Base-by-base conservation (phyloP, 2,329 filamentous ascomycete genomes). In the Corinectria fuckeliana region DNA sequence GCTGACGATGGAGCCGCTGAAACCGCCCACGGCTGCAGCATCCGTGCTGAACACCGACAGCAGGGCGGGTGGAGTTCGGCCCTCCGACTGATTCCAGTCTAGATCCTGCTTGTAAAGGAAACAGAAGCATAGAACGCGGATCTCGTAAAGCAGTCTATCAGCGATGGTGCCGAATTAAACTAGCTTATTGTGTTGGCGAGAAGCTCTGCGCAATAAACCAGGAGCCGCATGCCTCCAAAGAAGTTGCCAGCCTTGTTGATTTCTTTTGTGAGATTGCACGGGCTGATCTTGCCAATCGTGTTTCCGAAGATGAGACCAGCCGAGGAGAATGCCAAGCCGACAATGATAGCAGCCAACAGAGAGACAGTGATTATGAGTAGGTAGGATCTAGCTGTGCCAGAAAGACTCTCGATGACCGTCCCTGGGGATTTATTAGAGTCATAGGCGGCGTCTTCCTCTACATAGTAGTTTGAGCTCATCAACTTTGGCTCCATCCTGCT, bases 1-100 rank as follows among this genome's bases (percentile, higher is more conserved):
- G 5, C 90, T 89, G 54, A 92, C 80, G 36, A 91, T 88, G 5
- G 87, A 89, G 9, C 90, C 90, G 54, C 86, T 90, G 62, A 93
- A 82, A 0, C 87, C 88, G 39, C 86, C 87, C 18, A 93, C 76
- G 0, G 88, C 83, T 21, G 86, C 87, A 2, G 87, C 85, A 68
- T 93, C 90, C 42, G 83, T 85, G 3, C 88, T 92, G 62, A 93
- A 89, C 64, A 88, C 84, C 0, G 86, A 86, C 2, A 92, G 78
- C 5, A 93, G 78, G 10, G 81, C 76, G 0, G 86, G 81, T 0
- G 90, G 87, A 1, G 82, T 88, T 21, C 88, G 82, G 4, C 81
- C 82, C 20, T 85, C 80, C 0, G 87, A 87, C 69, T 91, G 85
- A 67, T 92, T 89, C 89, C 89, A 92, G 59, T 89, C 82, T 47